Conservation (phyloP, 1,139 yeast species). For the Meyerozyma sp. region DNA sequence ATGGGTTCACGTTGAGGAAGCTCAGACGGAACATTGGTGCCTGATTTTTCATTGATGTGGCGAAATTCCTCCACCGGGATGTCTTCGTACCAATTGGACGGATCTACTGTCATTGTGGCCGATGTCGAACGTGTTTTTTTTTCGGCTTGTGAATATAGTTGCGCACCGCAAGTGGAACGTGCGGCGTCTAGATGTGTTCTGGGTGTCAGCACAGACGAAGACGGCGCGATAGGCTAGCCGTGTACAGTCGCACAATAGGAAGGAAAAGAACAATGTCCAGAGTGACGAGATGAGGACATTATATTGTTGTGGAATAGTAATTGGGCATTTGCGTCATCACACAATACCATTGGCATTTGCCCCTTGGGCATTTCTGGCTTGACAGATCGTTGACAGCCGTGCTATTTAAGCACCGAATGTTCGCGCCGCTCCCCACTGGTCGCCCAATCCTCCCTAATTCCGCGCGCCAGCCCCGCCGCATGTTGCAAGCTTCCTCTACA, state of each 20-base stretch:
- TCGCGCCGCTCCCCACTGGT: not conserved
- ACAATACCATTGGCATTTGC: too few relatives aligned
- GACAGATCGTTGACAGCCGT: too few relatives aligned
- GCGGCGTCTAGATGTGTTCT: not conserved
- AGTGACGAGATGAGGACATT: too few relatives aligned
- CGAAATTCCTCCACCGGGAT: conserved; percentile 27
- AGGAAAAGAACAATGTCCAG: too few relatives aligned
- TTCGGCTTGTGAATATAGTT: not conserved
- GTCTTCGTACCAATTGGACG: conserved; percentile 21
- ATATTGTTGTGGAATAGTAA: too few relatives aligned
- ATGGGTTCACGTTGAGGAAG: conserved; percentile 23
- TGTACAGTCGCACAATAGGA: too few relatives aligned
- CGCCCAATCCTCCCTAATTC: not conserved
- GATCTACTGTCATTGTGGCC: conserved; percentile 7
- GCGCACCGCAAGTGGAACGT: not conserved
- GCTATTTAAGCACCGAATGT: too few relatives aligned
- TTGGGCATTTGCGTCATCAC: too few relatives aligned
- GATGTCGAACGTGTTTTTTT: not conserved
- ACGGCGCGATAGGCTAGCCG: not conserved
- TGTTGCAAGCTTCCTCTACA: not conserved
- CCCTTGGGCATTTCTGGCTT: too few relatives aligned
- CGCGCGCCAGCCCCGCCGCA: not conserved
- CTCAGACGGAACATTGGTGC: conserved; percentile 21
- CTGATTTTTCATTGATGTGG: conserved; percentile 18
- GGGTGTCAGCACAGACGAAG: not conserved